phyloP scores from a whole-genome alignment of 306 rosid genomes.

The Herpetospermum pedunculosum region DNA sequence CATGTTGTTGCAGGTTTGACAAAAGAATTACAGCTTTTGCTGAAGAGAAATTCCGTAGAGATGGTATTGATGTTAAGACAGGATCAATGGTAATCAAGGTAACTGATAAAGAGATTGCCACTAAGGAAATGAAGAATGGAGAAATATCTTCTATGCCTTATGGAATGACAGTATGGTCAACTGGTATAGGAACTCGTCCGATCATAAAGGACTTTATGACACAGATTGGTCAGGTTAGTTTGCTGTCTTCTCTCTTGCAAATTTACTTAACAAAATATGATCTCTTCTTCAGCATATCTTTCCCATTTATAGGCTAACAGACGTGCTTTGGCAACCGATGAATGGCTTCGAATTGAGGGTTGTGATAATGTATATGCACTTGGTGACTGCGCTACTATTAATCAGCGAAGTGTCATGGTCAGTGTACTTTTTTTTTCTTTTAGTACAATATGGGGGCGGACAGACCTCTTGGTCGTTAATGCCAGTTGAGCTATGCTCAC shows the following conservation, averaged over 20 bases:
- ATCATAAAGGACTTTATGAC: slow-evolving; percentile 68
- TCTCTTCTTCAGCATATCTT: not conserved
- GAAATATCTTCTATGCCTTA: slow-evolving; percentile 50
- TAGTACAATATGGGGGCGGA: too few relatives aligned
- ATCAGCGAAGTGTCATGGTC: slow-evolving; percentile 98
- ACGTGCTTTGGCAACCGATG: slow-evolving; percentile 94
- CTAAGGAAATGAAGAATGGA: slow-evolving; percentile 76
- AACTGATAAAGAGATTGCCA: slow-evolving; percentile 62
- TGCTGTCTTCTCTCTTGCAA: not conserved
- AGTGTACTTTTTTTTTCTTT: not conserved
- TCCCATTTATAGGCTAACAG: slow-evolving; percentile 43
- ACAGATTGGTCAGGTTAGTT: slow-evolving; percentile 85
- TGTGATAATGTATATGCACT: slow-evolving; percentile 68
- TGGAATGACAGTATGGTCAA: slow-evolving; percentile 98
- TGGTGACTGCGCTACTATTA: slow-evolving; percentile 96
- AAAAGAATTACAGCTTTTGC: slow-evolving; percentile 91
- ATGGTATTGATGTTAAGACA: slow-evolving; percentile 79
- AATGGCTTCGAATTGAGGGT: slow-evolving; percentile 97
- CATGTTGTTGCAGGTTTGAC: slow-evolving; percentile 62
- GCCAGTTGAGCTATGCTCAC: too few relatives aligned
- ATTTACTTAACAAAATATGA: not conserved
- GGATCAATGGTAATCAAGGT: slow-evolving; percentile 96
- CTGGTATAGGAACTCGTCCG: slow-evolving; percentile 93
- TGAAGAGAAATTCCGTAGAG: slow-evolving; percentile 71
- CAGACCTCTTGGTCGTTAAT: too few relatives aligned